phyloP scores from a whole-genome alignment of 2,329 filamentous ascomycete species.

The Plenodomus tracheiphilus region DNA sequence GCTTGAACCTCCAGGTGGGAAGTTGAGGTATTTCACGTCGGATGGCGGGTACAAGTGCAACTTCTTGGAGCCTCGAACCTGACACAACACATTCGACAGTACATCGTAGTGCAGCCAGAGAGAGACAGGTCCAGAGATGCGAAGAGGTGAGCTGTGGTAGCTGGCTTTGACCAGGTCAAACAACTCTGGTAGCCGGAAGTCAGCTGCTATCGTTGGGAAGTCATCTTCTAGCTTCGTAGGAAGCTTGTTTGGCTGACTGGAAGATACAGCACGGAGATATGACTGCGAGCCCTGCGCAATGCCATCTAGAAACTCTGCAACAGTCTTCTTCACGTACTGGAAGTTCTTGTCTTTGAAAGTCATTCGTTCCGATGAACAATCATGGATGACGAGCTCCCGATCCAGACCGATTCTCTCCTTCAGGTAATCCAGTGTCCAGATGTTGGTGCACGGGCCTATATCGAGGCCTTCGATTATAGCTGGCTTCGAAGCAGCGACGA shows the following conservation, averaged over 20 bases:
- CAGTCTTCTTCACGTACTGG: constrained; percentile 68
- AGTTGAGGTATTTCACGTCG: constrained; percentile 70
- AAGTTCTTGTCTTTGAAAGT: constrained; percentile 86
- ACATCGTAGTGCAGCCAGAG: constrained; percentile 95
- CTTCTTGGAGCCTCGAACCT: constrained; percentile 73
- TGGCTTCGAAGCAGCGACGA: constrained; percentile 63
- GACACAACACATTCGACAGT: constrained; percentile 84
- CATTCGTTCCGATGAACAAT: constrained; percentile 68
- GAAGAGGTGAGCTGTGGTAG: constrained; percentile 75
- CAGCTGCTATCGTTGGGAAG: constrained; percentile 68
- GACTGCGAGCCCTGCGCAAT: constrained; percentile 62
- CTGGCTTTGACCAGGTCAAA: constrained; percentile 55
- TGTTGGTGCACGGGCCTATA: constrained; percentile 67
- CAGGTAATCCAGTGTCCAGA: constrained; percentile 73
- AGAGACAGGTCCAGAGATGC: constrained; percentile 77
- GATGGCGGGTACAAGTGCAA: constrained; percentile 77
- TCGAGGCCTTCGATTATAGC: constrained; percentile 67
- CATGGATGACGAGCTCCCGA: constrained; percentile 71
- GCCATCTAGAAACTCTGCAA: constrained; percentile 67
- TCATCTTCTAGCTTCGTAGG: constrained; percentile 73
- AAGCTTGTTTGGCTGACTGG: constrained; percentile 66
- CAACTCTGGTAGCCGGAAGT: constrained; percentile 67
- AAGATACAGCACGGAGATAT: constrained; percentile 79
- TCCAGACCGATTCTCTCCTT: constrained; percentile 49
- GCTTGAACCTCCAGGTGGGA: constrained; percentile 77